A percentile compares a stretch with the other conserved stretches of the same genome.
These are phyloP conservation scores for Fusarium devonianum DNA, from an alignment of 2,329 filamentous ascomycete species.

Conservation along the genomic window DNA sequence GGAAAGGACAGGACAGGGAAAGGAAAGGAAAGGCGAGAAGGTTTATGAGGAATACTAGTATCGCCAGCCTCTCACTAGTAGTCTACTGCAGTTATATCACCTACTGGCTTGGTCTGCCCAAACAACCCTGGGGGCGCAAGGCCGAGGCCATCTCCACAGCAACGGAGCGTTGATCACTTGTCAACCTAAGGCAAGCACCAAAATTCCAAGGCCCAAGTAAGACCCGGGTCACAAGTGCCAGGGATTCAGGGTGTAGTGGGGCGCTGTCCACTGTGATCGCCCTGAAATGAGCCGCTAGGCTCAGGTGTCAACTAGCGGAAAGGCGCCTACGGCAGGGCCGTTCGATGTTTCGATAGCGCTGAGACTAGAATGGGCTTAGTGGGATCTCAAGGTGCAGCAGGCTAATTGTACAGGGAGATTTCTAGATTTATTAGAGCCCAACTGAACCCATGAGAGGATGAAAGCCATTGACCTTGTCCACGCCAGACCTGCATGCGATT, in stretches of 20 bases:
- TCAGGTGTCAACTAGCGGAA: neutral
- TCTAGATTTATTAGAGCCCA: too few species aligned
- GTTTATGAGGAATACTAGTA: constrained; percentile 7
- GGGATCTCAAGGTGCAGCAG: constrained; percentile 16
- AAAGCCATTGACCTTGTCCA: neutral
- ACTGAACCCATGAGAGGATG: too few species aligned
- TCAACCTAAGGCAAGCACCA: too few species aligned
- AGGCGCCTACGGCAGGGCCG: neutral
- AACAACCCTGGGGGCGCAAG: neutral
- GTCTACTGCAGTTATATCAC: too few species aligned
- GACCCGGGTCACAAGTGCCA: neutral
- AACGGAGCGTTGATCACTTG: constrained; percentile 6
- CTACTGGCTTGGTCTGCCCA: constrained; percentile 1
- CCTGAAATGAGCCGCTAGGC: constrained; percentile 6
- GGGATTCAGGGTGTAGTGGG: constrained; percentile 1
- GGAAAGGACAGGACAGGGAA: constrained; percentile 6
- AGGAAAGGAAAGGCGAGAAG: constrained; percentile 9
- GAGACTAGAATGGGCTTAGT: constrained; percentile 14
- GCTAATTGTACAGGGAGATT: neutral
- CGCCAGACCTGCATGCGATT: neutral
- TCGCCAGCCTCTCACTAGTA: too few species aligned
- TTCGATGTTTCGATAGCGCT: too few species aligned
- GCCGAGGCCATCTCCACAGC: constrained; percentile 21
- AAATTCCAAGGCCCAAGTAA: constrained; percentile 2
- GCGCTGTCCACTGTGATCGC: constrained; percentile 2